Conservation (phyloP, 2,329 filamentous ascomycete genomes). For the Fusarium vanettenii region DNA sequence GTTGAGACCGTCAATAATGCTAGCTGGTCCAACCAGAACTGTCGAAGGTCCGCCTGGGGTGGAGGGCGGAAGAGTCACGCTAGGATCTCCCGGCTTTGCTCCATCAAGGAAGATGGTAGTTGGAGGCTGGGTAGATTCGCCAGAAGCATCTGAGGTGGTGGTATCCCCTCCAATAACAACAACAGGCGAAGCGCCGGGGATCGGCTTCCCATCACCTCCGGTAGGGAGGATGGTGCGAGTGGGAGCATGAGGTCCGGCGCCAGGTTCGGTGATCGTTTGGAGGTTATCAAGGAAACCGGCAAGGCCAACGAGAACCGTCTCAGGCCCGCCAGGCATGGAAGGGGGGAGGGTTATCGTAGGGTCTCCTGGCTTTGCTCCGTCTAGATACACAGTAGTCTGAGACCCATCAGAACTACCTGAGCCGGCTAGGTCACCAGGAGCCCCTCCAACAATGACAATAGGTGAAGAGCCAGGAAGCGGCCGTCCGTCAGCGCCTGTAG, state of each 20-base stretch:
- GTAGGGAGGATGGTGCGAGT: conserved; percentile 31
- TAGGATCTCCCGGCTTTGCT: not conserved
- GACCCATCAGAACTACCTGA: not conserved
- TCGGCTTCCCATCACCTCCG: conserved; percentile 24
- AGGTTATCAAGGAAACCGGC: conserved; percentile 22
- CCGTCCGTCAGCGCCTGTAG: not conserved
- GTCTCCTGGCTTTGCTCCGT: not conserved
- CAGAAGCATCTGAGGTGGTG: not conserved
- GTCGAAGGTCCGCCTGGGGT: not conserved
- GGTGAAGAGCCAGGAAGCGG: not conserved
- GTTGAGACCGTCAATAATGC: not conserved
- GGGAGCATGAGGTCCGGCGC: conserved; percentile 11
- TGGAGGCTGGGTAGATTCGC: not conserved
- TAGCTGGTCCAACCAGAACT: not conserved
- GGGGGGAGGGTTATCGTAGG: not conserved
- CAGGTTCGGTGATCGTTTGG: conserved; percentile 20
- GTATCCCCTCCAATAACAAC: not conserved
- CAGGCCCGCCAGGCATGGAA: conserved; percentile 12
- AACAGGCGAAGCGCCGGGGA: conserved; percentile 15
- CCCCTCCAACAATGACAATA: not conserved
- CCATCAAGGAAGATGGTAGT: not conserved
- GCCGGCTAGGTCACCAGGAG: not conserved
- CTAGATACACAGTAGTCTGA: not conserved
- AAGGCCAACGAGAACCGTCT: conserved; percentile 31
- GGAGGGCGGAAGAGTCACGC: not conserved